These are phyloP conservation scores for Kwoniella shivajii DNA, from an alignment of 1,284 basidiomycete genomes.

Conservation along the genomic window DNA sequence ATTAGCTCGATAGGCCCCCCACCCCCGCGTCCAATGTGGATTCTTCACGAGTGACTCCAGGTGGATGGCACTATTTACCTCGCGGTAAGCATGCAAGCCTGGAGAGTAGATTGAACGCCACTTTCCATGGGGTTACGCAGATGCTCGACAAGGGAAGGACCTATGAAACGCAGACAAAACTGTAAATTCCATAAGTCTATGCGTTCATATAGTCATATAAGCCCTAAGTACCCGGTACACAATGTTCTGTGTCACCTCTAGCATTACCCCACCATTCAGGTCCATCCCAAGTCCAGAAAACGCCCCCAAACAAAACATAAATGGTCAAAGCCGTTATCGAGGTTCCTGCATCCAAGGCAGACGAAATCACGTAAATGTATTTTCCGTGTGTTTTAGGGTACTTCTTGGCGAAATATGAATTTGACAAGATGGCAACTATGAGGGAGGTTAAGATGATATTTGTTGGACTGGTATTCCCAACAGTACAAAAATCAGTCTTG, in stretches of 20 bases:
- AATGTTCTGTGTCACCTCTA: constrained; percentile 51
- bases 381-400: constrained; percentile 41
- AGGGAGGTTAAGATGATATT: constrained; percentile 58
- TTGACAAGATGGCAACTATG: constrained; percentile 52
- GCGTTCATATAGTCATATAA: neutral
- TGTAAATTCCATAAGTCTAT: too few species aligned
- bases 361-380: constrained; percentile 52
- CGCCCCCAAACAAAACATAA: constrained; percentile 53
- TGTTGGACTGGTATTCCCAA: constrained; percentile 47
- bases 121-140: neutral
- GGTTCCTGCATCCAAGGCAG: constrained; percentile 57
- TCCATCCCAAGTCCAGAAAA: constrained; percentile 38
- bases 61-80: too few species aligned
- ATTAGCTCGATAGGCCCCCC: too few species aligned
- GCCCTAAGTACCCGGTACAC: constrained; percentile 42
- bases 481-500: neutral
- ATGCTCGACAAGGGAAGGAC: too few species aligned
- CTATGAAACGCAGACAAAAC: too few species aligned
- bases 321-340: constrained; percentile 56
- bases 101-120: neutral
- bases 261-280: constrained; percentile 53
- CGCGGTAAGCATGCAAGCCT: too few species aligned
- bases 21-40: too few species aligned
- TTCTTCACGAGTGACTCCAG: too few species aligned
- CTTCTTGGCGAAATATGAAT: constrained; percentile 49